phyloP scores from a whole-genome alignment of 768 basidiomycete genomes.

The Cyclocybe cylindracea region DNA sequence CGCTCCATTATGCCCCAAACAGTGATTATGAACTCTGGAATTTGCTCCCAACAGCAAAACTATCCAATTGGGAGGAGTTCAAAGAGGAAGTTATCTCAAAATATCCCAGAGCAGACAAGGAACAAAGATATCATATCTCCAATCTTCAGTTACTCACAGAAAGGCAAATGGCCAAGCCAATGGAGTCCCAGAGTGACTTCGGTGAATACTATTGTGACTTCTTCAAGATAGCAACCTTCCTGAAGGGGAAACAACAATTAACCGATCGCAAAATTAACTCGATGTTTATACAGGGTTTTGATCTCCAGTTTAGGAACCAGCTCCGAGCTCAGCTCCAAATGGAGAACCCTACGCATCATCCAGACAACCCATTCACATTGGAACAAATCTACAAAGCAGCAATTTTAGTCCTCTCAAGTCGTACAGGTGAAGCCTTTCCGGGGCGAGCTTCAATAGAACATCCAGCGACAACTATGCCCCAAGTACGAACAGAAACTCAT shows the following conservation, averaged over 20 bases:
- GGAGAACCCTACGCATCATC: constrained; percentile 1
- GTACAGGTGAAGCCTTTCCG: too few species aligned
- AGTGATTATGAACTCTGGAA: constrained; percentile 1
- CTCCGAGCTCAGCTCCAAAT: background rate
- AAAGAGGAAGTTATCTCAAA: background rate
- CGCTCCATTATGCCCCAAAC: background rate
- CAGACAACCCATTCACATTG: background rate
- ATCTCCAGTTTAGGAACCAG: background rate
- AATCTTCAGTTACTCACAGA: constrained; percentile 2
- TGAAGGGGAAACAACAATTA: background rate
- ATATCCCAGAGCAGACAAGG: constrained; percentile 3
- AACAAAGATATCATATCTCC: background rate
- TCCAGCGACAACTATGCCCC: too few species aligned
- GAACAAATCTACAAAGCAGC: background rate
- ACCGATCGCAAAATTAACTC: background rate
- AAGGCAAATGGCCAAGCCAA: background rate
- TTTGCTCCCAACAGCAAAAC: background rate
- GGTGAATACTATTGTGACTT: constrained; percentile 4
- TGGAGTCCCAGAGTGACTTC: background rate
- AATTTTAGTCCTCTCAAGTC: background rate
- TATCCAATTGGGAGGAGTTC: constrained; percentile 2
- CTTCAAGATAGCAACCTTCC: background rate
- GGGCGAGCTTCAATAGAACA: too few species aligned
- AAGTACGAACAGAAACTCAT: too few species aligned
- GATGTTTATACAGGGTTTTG: background rate